Base-by-base conservation (phyloP, 129 eudicot genomes). In the Helianthus tuberosus region DNA sequence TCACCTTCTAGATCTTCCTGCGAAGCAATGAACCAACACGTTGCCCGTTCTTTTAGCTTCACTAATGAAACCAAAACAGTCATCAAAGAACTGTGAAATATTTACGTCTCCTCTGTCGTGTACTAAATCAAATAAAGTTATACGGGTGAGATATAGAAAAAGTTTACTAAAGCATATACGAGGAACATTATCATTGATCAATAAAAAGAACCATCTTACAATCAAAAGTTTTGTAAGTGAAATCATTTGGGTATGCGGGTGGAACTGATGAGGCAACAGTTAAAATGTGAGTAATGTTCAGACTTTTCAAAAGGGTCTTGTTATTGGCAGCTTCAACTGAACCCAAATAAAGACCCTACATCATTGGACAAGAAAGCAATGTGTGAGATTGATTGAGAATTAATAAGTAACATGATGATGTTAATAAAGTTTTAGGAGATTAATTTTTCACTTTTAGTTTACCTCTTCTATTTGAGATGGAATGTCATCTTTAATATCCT, bases 381-480 rank as follows among this genome's bases (percentile, higher is more conserved):
- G 23, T 20, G 23, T 20, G 23, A 20, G 23, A 20, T 20, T 20
- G 23, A 20, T 20, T 20, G 23, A 20, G 23, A 20, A 20, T 20
- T 36, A 20, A 68, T 38, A 41, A 41, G 46, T 41, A 4, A 32
- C 17, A 60, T 10, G 68, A 63, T 3, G 23, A 20, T 20, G 12
- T 63, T 36, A 7, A 64, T 1, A 27, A 27, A 27, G 32, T 27
- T 27, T 27, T 27, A 29, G 4, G 10, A 29, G 48, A 29, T 29
- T 8, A 16, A 35, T 35, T 51, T 39, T 64, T 38, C 14, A 39
- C 16, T 41, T 13, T 54, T 52, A 66, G 23, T 43, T 36, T 80
- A 93, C 98, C 96, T 90, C 97, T 83, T 94, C 98, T 35, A 94
- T 90, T 82, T 79, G 72, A 79, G 86, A 84, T 15, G 97, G 98